Base-by-base conservation (phyloP, 495 filamentous ascomycete genomes). In the Pyronema omphalodes region DNA sequence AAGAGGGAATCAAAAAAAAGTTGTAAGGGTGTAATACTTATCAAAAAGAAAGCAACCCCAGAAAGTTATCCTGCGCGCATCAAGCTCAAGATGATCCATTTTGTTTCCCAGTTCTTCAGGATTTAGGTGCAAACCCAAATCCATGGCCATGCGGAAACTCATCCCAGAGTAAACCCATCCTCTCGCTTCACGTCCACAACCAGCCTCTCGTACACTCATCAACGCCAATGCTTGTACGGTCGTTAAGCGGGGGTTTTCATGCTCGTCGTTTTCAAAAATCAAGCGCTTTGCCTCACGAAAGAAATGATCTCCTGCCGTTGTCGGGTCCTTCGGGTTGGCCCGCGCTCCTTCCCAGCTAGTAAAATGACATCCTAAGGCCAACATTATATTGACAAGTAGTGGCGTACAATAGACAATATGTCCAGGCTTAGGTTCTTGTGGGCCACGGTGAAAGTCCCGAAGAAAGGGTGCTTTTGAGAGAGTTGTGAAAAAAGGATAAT, bases 21-120 rank as follows among this genome's bases (percentile, higher is more conserved):
- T 12, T 17, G 8, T 18, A 29, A 19, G 18, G 5, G 17, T 2
- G 37, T 33, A 46, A 11, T 35, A 84, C 78, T 95, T 95, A 70
- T 98, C 91, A 64, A 98, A 93, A 19, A 94, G 70, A 68, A 91
- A 96, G 65, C 88, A 95, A n/a, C 91, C 91, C 91, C 91, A 98
- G 60, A 95, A 94, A 0, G 91, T 96, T 35, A 96, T 81, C 35
- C 86, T 73, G 41, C 91, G 73, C 7, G 86, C 88, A 70, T 98
- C 91, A 39, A 86, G 73, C 64, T 95, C 93, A 46, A 83, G 75
- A 47, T 94, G 88, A 48, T 76, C 79, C 18, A 89, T 74, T 9
- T 74, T 78, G 1, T 29, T 29, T 76, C 75, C 1, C 81, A 75
- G 11, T 65, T 62, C 8, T 64, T 58, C 33, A 61, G 62, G 61